Evolutionary conservation across 1,284 basidiomycete genomes (phyloP), one percentile per base, ranked within the genome.

Genomic region (Austroboletus rostrupii): DNA sequence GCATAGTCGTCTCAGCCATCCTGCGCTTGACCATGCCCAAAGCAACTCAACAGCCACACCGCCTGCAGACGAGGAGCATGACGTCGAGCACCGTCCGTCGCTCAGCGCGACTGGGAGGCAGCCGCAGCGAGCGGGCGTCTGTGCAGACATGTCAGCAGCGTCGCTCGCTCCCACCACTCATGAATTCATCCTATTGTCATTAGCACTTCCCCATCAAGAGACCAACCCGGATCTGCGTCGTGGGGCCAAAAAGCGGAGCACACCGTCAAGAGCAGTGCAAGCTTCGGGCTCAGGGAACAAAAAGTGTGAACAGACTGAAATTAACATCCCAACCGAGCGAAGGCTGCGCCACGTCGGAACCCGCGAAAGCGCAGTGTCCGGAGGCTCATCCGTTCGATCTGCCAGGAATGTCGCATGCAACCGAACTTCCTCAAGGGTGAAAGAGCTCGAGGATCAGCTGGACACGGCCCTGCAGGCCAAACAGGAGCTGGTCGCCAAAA

Each of bases 381-480:
- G 14, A 19, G 21, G 20, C 5, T 36, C 53, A 19, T 39, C 45
- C 26, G 7, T 17, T 26, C 48, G 31, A n/a, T 35, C 14, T 14
- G 2, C 39, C 14, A 52, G 42, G 13, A 16, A 16, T n/a, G 9
- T 43, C 13, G 9, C 16, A 4, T 60, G 49, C 26, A 36, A 21
- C 28, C 33, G 41, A 11, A 38, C 10, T 23, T 43, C 49, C 29
- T 53, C 52, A 6, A 47, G 39, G 21, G 44, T 54, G 16, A 44
- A 57, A 45, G 55, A 54, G 3, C 64, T 78, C 33, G 70, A 76
- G 41, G 62, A 70, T 48, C 71, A 71, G 46, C 60, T 72, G 19
- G 46, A 60, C 35, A 60, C 59, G 3, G 60, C 75, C 20, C 61
- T 69, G 23, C 65, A 61, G 52, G 70, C 63, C 52, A 72, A 77